These are phyloP conservation scores for Fusarium mexicanum DNA, from an alignment of 2,329 filamentous ascomycete species.

Conservation along the genomic window DNA sequence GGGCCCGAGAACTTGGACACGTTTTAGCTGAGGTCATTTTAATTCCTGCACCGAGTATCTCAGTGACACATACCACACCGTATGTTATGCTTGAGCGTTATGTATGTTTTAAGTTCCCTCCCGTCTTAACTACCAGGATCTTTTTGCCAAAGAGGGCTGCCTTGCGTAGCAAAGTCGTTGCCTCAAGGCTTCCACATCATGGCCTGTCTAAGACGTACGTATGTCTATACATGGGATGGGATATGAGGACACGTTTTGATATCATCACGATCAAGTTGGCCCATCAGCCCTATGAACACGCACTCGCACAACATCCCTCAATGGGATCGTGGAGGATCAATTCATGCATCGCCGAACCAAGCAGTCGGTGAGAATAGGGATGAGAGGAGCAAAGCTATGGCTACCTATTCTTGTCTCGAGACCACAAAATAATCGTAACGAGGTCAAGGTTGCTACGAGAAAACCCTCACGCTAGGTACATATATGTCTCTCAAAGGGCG, in stretches of 20 bases:
- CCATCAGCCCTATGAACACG: conserved; percentile 19
- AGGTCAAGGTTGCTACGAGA: background rate
- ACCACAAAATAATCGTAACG: background rate
- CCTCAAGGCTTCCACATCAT: conserved; percentile 31
- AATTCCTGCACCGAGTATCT: background rate
- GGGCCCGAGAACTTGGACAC: background rate
- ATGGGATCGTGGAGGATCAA: conserved; percentile 1
- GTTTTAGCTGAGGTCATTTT: background rate
- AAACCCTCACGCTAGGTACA: conserved; percentile 26
- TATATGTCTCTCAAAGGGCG: conserved; percentile 31
- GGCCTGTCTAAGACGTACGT: conserved; percentile 3
- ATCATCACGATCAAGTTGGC: background rate
- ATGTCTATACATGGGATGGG: background rate
- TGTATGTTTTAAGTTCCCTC: conserved; percentile 3
- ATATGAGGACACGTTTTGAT: conserved; percentile 13
- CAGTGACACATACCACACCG: background rate
- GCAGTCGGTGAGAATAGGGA: background rate
- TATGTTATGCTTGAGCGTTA: conserved; percentile 25
- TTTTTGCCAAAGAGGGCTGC: conserved; percentile 12
- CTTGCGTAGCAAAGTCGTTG: conserved; percentile 26
- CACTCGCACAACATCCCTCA: background rate
- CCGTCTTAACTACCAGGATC: background rate
- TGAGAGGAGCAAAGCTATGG: background rate
- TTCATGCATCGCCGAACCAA: conserved; percentile 2
- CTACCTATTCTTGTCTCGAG: background rate